A percentile compares a stretch with the other conserved stretches of the same genome.
Evolutionary conservation across 2,329 filamentous ascomycete genomes (phyloP).

Genomic region (Stromatinia cepivora): DNA sequence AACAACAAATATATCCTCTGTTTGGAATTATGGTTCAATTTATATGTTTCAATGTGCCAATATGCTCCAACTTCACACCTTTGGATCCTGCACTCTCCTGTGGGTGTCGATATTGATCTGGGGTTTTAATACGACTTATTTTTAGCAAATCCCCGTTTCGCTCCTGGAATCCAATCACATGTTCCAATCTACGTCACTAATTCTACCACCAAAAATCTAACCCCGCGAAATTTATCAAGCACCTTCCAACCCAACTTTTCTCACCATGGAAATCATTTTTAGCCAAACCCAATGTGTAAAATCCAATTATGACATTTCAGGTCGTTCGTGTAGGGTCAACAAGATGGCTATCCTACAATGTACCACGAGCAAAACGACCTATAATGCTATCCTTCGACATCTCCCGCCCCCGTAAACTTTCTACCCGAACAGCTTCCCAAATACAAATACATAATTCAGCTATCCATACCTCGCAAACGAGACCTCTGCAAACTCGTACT

Average conservation of each 20-base stretch:
- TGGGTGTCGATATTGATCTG: not conserved
- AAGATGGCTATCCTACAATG: conserved; percentile 34
- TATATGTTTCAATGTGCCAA: not conserved
- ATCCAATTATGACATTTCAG: conserved; percentile 34
- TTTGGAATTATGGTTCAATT: not conserved
- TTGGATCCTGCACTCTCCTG: not conserved
- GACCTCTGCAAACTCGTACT: not conserved
- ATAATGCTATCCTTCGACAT: conserved; percentile 20
- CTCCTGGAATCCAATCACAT: conserved; percentile 30
- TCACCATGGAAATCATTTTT: conserved; percentile 25
- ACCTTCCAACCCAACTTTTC: conserved; percentile 26
- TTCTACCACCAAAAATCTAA: conserved; percentile 14
- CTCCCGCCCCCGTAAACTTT: conserved; percentile 13
- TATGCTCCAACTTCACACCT: not conserved
- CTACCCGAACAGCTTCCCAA: not conserved
- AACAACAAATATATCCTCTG: conserved; percentile 26
- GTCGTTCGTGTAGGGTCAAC: conserved; percentile 35
- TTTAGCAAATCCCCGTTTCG: conserved; percentile 1
- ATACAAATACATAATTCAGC: conserved; percentile 17
- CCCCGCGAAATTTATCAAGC: conserved; percentile 27
- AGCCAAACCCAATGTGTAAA: conserved; percentile 34
- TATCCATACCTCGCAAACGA: conserved; percentile 5
- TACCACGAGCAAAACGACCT: conserved; percentile 25
- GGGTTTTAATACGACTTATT: conserved; percentile 4
- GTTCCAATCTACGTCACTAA: conserved; percentile 35